Evolutionary conservation across 257 asterid genomes (phyloP).

Genomic region (Coffea canephora): DNA sequence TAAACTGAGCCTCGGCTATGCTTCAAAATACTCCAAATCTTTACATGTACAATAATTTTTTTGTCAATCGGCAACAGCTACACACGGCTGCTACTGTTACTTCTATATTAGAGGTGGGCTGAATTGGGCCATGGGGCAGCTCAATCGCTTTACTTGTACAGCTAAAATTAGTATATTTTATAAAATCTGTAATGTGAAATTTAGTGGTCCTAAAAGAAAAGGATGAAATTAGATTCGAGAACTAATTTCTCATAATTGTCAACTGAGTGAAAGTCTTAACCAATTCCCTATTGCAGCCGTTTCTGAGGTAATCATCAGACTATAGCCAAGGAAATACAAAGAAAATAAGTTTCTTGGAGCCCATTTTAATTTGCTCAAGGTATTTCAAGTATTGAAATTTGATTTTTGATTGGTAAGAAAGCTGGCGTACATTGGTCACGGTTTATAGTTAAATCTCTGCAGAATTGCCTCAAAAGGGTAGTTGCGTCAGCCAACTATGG

Average conservation of each 20-base stretch:
- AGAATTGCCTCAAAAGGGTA: neutral
- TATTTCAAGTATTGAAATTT: neutral
- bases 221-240: neutral
- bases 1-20: too few relatives aligned
- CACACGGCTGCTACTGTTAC: too few relatives aligned
- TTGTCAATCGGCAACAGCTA: too few relatives aligned
- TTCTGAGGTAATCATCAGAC: conserved; percentile 14
- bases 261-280: conserved; percentile 6
- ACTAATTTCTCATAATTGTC: neutral
- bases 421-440: neutral
- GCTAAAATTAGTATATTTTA: too few relatives aligned
- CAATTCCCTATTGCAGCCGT: conserved; percentile 9
- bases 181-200: too few relatives aligned
- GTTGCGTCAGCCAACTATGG: too few relatives aligned
- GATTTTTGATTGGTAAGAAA: neutral
- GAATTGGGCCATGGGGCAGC: too few relatives aligned
- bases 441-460: neutral
- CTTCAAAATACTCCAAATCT: too few relatives aligned
- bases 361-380: neutral
- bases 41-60: too few relatives aligned
- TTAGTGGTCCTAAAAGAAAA: neutral
- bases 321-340: conserved; percentile 1
- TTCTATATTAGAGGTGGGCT: too few relatives aligned
- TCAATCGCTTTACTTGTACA: too few relatives aligned
- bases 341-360: neutral